These are phyloP conservation scores for Piper betle DNA, from an alignment of 164 flowering plant genomes.

Conservation along the genomic window DNA sequence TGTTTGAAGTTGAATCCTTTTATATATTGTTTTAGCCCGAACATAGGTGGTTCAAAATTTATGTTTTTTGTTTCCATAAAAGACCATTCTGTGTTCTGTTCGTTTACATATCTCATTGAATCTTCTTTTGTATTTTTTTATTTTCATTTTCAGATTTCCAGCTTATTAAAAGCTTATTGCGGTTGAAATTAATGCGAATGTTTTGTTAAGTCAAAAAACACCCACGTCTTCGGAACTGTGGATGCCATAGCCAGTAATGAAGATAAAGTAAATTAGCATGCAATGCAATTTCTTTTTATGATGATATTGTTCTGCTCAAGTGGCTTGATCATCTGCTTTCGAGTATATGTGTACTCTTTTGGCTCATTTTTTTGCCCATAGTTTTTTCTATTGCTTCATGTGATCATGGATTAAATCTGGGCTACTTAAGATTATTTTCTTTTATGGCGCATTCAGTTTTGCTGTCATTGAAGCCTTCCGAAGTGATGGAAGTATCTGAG, in stretches of 20 bases:
- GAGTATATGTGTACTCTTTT: neutral
- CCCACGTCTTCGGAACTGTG: too few species aligned
- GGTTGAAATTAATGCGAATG: too few species aligned
- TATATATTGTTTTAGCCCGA: neutral
- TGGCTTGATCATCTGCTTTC: neutral
- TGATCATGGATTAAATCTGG: neutral
- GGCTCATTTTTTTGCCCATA: neutral
- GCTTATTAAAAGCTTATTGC: neutral
- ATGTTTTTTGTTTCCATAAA: too few species aligned
- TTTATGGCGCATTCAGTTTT: neutral
- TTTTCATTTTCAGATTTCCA: too few species aligned
- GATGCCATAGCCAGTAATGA: neutral
- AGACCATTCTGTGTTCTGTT: too few species aligned
- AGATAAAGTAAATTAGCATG: neutral
- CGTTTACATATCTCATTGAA: too few species aligned
- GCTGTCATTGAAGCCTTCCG: neutral
- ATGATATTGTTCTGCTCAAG: neutral
- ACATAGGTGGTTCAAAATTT: neutral
- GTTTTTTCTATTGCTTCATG: neutral
- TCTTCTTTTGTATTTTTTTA: too few species aligned
- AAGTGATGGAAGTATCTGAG: neutral
- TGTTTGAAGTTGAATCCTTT: neutral
- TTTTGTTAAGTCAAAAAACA: too few species aligned
- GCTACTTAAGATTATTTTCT: neutral
- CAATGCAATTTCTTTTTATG: neutral